Conservation (phyloP, 2,329 filamentous ascomycete genomes). For the Ophiostoma ips region DNA sequence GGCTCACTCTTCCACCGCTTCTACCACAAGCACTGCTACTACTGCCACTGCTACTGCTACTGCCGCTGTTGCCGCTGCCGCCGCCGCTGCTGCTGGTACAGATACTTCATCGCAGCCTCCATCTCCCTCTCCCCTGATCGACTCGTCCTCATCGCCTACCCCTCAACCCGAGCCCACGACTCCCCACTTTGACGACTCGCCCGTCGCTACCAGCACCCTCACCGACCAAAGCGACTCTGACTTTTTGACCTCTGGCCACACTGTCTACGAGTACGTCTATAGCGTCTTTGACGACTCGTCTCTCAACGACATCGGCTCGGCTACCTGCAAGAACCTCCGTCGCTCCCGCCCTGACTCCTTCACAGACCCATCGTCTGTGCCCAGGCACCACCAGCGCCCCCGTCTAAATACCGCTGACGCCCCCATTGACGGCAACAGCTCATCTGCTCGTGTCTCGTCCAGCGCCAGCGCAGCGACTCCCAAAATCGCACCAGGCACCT, state of each 20-base stretch:
- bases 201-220: constrained; percentile 18
- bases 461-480: background rate
- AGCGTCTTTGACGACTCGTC: constrained; percentile 20
- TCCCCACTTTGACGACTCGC: constrained; percentile 18
- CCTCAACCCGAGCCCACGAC: constrained; percentile 28
- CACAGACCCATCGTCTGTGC: background rate
- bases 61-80: background rate
- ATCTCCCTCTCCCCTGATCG: constrained; percentile 16
- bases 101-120: constrained; percentile 1
- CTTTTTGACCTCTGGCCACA: background rate
- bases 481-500: background rate
- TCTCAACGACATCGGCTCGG: background rate
- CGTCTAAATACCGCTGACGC: background rate
- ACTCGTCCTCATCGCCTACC: constrained; percentile 25
- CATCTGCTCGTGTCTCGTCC: background rate
- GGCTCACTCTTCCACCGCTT: background rate
- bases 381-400: background rate
- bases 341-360: background rate
- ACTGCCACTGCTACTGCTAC: background rate
- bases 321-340: background rate
- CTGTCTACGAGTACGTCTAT: constrained; percentile 2
- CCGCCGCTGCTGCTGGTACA: background rate
- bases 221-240: constrained; percentile 13
- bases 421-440: background rate
- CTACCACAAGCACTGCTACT: constrained; percentile 4